Conservation (phyloP, 257 asterid species). For the Pogostemon cablin region DNA sequence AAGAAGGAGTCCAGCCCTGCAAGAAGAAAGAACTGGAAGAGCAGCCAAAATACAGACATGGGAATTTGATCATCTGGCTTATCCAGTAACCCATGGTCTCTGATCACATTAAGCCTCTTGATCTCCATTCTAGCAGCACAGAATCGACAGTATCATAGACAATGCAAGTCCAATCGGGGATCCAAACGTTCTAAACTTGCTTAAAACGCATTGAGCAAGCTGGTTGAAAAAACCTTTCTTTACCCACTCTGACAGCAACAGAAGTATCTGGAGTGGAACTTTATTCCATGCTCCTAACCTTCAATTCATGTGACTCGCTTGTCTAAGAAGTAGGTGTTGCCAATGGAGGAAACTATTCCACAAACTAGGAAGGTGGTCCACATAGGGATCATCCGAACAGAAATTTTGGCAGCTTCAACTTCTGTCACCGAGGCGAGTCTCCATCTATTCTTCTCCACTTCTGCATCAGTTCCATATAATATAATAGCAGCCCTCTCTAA, state of each 20-base stretch:
- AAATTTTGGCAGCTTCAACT: conserved; percentile 56
- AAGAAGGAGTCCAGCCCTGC: conserved; percentile 47
- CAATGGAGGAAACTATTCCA: conserved; percentile 50
- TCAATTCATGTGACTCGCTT: conserved; percentile 54
- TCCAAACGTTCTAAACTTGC: background rate
- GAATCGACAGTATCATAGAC: conserved; percentile 43
- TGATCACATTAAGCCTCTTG: conserved; percentile 33
- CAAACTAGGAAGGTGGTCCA: conserved; percentile 52
- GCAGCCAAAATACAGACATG: conserved; percentile 41
- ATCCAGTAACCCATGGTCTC: conserved; percentile 23
- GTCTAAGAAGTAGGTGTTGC: conserved; percentile 65
- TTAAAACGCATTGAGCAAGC: background rate
- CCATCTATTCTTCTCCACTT: conserved; percentile 35
- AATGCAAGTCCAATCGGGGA: conserved; percentile 45
- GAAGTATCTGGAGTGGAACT: conserved; percentile 46
- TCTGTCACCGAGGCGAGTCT: conserved; percentile 43
- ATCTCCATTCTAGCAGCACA: conserved; percentile 37
- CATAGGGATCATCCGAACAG: conserved; percentile 51
- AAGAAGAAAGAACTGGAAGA: conserved; percentile 51
- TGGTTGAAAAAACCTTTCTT: background rate
- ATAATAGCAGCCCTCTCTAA: conserved; percentile 61
- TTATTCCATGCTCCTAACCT: conserved; percentile 47
- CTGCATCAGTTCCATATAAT: conserved; percentile 14
- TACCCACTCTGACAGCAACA: conserved; percentile 31
- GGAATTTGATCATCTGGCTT: conserved; percentile 32